Percentiles rank a stretch among this genome's conserved stretches.
phyloP scores from a whole-genome alignment of 2,329 filamentous ascomycete genomes.

The Colletotrichum noveboracense region DNA sequence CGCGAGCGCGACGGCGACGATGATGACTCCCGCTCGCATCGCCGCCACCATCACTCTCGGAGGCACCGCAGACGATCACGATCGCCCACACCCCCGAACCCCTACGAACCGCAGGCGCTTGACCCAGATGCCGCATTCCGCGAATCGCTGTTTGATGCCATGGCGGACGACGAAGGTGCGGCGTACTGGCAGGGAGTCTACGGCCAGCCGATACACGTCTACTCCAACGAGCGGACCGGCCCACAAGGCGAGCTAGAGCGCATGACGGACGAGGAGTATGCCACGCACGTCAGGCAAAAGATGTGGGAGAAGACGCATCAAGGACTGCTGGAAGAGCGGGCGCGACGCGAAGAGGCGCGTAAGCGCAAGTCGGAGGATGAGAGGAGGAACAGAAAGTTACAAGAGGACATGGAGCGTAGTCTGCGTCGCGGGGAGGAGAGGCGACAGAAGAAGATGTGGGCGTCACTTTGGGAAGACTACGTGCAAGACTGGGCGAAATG shows the following conservation, averaged over 20 bases:
- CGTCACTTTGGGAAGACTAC: constrained; percentile 70
- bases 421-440: constrained; percentile 71
- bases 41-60: constrained; percentile 32
- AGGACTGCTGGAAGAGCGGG: constrained; percentile 79
- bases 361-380: constrained; percentile 57
- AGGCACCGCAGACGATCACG: constrained; percentile 37
- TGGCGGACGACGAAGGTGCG: constrained; percentile 96
- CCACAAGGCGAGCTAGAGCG: constrained; percentile 69
- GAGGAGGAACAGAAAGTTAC: constrained; percentile 42
- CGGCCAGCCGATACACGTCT: constrained; percentile 89
- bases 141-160: constrained; percentile 93
- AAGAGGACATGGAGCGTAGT: constrained; percentile 70
- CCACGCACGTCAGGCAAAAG: constrained; percentile 78
- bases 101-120: constrained; percentile 52
- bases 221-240: constrained; percentile 55
- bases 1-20: constrained; percentile 30
- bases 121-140: constrained; percentile 82
- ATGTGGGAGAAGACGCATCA: constrained; percentile 98
- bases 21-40: constrained; percentile 26
- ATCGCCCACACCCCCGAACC: constrained; percentile 53
- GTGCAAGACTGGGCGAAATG: constrained; percentile 63
- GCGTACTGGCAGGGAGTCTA: constrained; percentile 97
- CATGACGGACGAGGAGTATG: constrained; percentile 95
- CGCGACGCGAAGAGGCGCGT: constrained; percentile 60
- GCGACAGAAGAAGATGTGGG: constrained; percentile 58